These are phyloP conservation scores for Perilla frutescens DNA, from an alignment of 257 asterid species.

Conservation along the genomic window DNA sequence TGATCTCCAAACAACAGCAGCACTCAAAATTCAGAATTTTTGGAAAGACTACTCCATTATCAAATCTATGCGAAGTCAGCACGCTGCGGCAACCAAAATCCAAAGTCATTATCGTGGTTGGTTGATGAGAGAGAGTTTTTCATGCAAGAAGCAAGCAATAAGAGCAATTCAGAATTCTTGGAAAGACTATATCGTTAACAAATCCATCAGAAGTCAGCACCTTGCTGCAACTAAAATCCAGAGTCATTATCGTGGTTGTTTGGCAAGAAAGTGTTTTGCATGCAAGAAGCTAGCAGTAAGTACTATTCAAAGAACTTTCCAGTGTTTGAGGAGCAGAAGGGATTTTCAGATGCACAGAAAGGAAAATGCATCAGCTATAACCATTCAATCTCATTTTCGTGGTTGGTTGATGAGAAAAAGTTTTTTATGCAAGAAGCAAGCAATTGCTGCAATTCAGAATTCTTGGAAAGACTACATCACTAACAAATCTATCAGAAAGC, in stretches of 20 bases:
- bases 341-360: conserved; percentile 45
- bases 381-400: conserved; percentile 66
- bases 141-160: conserved; percentile 54
- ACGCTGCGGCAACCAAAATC: conserved; percentile 72
- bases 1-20: conserved; percentile 48
- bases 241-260: conserved; percentile 68
- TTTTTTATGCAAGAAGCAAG: conserved; percentile 52
- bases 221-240: conserved; percentile 79
- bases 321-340: conserved; percentile 46
- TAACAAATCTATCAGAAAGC: conserved; percentile 43
- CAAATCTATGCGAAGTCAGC: conserved; percentile 45
- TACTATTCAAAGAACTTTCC: conserved; percentile 59
- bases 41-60: conserved; percentile 54
- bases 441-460: conserved; percentile 53
- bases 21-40: conserved; percentile 50
- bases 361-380: conserved; percentile 49
- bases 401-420: conserved; percentile 59
- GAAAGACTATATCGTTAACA: conserved; percentile 46
- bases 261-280: conserved; percentile 52
- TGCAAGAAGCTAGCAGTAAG: conserved; percentile 53
- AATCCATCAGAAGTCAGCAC: conserved; percentile 46
- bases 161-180: conserved; percentile 58
- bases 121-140: conserved; percentile 53
- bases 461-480: conserved; percentile 55
- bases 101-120: conserved; percentile 76